Percentiles rank a stretch among this genome's conserved stretches.
These are phyloP conservation scores for Fomitiporia mediterranea DNA, from an alignment of 1,284 basidiomycete genomes.

Conservation along the genomic window DNA sequence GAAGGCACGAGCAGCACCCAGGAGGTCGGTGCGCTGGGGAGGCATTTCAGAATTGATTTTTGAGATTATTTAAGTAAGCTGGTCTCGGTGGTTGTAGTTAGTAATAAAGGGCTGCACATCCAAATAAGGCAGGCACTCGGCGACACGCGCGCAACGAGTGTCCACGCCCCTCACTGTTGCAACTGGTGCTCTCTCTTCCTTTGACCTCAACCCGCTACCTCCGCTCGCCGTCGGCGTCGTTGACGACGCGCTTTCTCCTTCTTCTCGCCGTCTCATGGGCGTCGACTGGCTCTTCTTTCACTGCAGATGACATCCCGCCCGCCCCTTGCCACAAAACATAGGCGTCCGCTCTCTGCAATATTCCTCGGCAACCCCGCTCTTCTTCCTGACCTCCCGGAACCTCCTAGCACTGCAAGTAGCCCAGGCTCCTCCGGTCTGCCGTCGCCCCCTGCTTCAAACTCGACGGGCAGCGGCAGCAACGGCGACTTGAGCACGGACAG, in stretches of 20 bases:
- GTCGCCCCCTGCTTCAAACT: conserved; percentile 75
- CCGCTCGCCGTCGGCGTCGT: conserved; percentile 11
- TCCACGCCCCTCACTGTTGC: conserved; percentile 8
- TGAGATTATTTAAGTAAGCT: not conserved
- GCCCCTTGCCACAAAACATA: conserved; percentile 14
- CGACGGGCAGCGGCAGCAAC: conserved; percentile 71
- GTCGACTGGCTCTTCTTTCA: conserved; percentile 9
- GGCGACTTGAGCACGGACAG: conserved; percentile 49
- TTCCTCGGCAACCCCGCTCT: conserved; percentile 37
- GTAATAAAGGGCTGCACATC: too few relatives aligned
- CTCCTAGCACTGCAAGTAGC: conserved; percentile 51
- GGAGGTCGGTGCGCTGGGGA: conserved; percentile 32
- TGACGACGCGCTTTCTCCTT: conserved; percentile 12
- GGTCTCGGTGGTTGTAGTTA: too few relatives aligned
- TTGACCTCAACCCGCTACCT: conserved; percentile 11
- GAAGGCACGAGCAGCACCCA: conserved; percentile 42
- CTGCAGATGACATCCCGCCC: conserved; percentile 21
- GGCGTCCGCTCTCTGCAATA: conserved; percentile 36
- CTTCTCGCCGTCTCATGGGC: conserved; percentile 14
- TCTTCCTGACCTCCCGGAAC: conserved; percentile 64
- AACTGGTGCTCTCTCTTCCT: not conserved
- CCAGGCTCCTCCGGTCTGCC: conserved; percentile 51
- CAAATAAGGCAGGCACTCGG: too few relatives aligned
- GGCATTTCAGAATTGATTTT: conserved; percentile 12
- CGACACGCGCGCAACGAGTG: conserved; percentile 4